These are phyloP conservation scores for Ustilago bromivora DNA, from an alignment of 1,284 basidiomycete species.

Conservation along the genomic window DNA sequence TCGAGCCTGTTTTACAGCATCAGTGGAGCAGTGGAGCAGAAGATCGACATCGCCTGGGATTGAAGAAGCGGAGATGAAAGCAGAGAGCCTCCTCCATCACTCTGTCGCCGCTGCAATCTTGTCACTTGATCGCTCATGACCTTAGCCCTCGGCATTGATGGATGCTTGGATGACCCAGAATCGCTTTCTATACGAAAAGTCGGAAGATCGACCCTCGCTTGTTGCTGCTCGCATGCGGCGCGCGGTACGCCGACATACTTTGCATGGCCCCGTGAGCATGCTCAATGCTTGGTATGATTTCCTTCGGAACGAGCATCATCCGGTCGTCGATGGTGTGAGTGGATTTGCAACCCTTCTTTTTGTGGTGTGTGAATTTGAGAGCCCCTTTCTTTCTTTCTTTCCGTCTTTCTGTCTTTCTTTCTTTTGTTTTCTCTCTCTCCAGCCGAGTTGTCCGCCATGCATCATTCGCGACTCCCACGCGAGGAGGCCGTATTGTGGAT, in stretches of 20 bases:
- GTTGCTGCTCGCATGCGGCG: not conserved
- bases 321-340: not conserved
- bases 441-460: constrained; percentile 3
- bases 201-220: not conserved
- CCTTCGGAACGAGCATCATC: not conserved
- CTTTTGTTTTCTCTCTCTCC: not conserved
- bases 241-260: constrained; percentile 18
- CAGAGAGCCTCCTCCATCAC: constrained; percentile 12
- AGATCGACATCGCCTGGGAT: too few relatives aligned
- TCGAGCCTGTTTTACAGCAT: not conserved
- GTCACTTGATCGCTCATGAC: not conserved
- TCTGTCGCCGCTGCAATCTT: constrained; percentile 3
- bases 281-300: not conserved
- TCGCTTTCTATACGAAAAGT: not conserved
- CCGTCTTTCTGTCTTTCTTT: not conserved
- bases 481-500: not conserved
- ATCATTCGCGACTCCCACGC: constrained; percentile 3
- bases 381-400: constrained; percentile 8
- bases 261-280: not conserved
- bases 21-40: too few relatives aligned
- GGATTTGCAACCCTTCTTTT: not conserved
- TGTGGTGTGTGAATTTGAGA: not conserved
- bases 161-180: not conserved
- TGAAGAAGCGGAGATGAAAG: constrained; percentile 5
- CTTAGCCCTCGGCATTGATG: not conserved